Conservation (phyloP, 2,329 filamentous ascomycete genomes). For the Paecilomyces sp. region DNA sequence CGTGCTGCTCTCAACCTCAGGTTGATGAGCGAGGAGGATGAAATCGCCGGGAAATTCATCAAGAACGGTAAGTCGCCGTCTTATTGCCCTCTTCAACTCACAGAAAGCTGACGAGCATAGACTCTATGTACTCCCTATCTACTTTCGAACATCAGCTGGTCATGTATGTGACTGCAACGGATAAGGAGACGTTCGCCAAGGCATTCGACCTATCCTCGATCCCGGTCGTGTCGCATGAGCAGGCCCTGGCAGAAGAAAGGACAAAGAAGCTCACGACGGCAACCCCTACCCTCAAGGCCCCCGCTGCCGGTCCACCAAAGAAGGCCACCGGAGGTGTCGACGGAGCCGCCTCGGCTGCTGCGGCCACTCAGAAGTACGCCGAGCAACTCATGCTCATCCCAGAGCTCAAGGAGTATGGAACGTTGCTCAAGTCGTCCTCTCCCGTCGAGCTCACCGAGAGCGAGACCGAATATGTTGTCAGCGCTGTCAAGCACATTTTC, state of each 20-base stretch:
- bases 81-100: neutral
- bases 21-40: slow-evolving; percentile 86
- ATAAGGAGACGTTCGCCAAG: slow-evolving; percentile 72
- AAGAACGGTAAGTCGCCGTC: slow-evolving; percentile 64
- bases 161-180: slow-evolving; percentile 91
- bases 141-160: slow-evolving; percentile 96
- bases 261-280: slow-evolving; percentile 95
- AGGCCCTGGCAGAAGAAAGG: slow-evolving; percentile 91
- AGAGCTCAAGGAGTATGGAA: slow-evolving; percentile 83
- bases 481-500: slow-evolving; percentile 93
- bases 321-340: slow-evolving; percentile 62
- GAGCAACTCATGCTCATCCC: slow-evolving; percentile 82
- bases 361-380: slow-evolving; percentile 79
- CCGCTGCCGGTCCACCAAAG: slow-evolving; percentile 72
- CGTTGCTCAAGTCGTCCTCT: slow-evolving; percentile 82
- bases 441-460: slow-evolving; percentile 88
- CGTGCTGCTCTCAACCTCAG: slow-evolving; percentile 87
- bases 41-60: slow-evolving; percentile 78
- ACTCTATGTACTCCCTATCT: slow-evolving; percentile 90
- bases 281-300: slow-evolving; percentile 88
- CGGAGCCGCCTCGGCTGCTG: slow-evolving; percentile 66
- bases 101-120: slow-evolving; percentile 39
- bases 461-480: slow-evolving; percentile 95
- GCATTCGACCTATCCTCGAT: slow-evolving; percentile 90
- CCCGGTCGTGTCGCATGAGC: slow-evolving; percentile 88